Evolutionary conservation across 2,329 filamentous ascomycete genomes (phyloP).

Genomic region (Biscogniauxia marginata): DNA sequence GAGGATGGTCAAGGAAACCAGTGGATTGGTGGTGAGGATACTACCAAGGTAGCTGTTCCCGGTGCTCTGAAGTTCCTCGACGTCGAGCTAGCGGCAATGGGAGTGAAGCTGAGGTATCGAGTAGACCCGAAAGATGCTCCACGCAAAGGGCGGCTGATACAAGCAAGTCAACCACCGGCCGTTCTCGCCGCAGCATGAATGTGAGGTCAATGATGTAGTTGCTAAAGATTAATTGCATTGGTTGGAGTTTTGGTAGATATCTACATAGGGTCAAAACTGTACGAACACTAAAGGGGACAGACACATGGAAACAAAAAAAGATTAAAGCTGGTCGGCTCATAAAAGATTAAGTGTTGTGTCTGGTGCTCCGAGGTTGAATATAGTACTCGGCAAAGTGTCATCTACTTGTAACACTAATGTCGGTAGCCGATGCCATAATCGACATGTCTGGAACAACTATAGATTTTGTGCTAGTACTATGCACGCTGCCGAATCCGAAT

Average conservation of each 20-base stretch:
- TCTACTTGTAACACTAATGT: not conserved
- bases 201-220: not conserved
- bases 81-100: slow-evolving; percentile 95
- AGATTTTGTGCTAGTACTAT: slow-evolving; percentile 2
- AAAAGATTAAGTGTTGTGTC: no score
- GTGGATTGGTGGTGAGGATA: slow-evolving; percentile 87
- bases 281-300: not conserved
- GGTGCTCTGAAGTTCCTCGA: slow-evolving; percentile 92
- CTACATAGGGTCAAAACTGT: not conserved
- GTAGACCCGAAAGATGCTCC: slow-evolving; percentile 64
- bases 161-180: slow-evolving; percentile 23
- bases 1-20: slow-evolving; percentile 83
- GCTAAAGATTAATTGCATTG: slow-evolving; percentile 8
- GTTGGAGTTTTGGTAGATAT: slow-evolving; percentile 14
- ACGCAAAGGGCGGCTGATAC: slow-evolving; percentile 50
- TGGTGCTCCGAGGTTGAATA: no score
- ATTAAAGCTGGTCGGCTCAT: no score
- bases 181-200: slow-evolving; percentile 25
- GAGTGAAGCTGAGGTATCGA: slow-evolving; percentile 85
- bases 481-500: slow-evolving; percentile 5
- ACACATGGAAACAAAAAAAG: not conserved
- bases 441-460: slow-evolving; percentile 7
- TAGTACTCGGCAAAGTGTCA: not conserved
- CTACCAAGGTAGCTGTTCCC: slow-evolving; percentile 87
- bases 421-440: slow-evolving; percentile 11